Base-by-base conservation (phyloP, 805 yeast genomes). In the Yarrowia phangngaensis region DNA sequence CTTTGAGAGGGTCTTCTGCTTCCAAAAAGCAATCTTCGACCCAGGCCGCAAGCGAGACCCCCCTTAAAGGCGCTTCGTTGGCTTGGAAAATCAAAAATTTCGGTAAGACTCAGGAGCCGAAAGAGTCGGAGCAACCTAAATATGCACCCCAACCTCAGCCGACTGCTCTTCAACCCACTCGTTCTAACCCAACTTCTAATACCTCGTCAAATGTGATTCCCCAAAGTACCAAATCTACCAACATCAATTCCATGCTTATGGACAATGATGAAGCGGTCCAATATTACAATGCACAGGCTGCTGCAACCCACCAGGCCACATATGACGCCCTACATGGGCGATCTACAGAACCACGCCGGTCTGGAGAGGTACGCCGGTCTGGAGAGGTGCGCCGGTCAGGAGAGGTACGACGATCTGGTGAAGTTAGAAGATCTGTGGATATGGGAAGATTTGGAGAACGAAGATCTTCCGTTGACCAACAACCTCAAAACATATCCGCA, bases 41-140 rank as follows among this genome's bases (percentile, higher is more conserved):
- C 12, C 12, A 34, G 11, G 13, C 48, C 29, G 35, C 48, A 27
- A 41, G 23, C 29, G 34, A 29, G 35, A 35, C 35, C 15, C 48
- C 48, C 28, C 35, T 41, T 22, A 41, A 41, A 29, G 48, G 48
- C 20, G 48, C 48, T n/a, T 29, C 48, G 8, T 20, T 41, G 11
- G 48, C 48, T n/a, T 41, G 48, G 48, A 30, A 29, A 23, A 29
- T 41, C 22, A 41, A 30, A 20, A 38, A 38, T 28, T 38, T 38
- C 17, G 45, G 45, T 24, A 38, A 38, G 45, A 38, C 24, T 24
- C 32, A 38, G 19, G 45, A 38, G 45, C 27, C 20, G 3, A 41
- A 41, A 29, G 30, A 41, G 20, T 28, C 22, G 11, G 48, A 29
- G 35, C 35, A 22, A 16, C 35, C 34, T n/a, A 30, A 29, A 9